Evolutionary conservation across 805 yeast genomes (phyloP).

Genomic region (Ogataea methylovora): DNA sequence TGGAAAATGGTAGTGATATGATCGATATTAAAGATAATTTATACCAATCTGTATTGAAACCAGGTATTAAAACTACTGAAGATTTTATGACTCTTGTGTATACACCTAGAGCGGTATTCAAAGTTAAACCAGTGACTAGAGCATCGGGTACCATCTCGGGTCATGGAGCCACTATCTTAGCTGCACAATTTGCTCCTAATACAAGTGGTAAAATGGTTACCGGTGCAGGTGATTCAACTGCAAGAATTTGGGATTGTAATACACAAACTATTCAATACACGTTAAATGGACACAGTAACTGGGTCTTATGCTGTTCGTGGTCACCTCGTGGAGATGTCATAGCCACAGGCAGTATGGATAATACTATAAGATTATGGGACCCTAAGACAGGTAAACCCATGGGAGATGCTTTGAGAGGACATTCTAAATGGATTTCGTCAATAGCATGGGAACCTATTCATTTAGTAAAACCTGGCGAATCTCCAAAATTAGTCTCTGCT

Average conservation of each 20-base stretch:
- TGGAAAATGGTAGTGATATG: slow-evolving; percentile 43
- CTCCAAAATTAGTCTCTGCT: slow-evolving; percentile 72
- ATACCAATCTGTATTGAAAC: slow-evolving; percentile 75
- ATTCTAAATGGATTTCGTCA: slow-evolving; percentile 82
- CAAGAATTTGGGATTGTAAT: slow-evolving; percentile 94
- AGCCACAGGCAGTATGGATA: slow-evolving; percentile 96
- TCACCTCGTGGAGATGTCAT: slow-evolving; percentile 86
- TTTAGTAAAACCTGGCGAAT: slow-evolving; percentile 54
- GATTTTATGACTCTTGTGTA: slow-evolving; percentile 85
- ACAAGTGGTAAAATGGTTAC: slow-evolving; percentile 81
- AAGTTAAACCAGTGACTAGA: slow-evolving; percentile 85
- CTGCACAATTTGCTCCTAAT: slow-evolving; percentile 90
- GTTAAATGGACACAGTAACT: slow-evolving; percentile 76
- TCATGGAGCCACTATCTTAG: slow-evolving; percentile 87
- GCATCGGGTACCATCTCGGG: slow-evolving; percentile 91
- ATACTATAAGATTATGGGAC: slow-evolving; percentile 84
- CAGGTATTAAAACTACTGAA: slow-evolving; percentile 84
- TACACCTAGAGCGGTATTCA: slow-evolving; percentile 93
- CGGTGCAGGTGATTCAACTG: slow-evolving; percentile 95
- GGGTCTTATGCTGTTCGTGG: slow-evolving; percentile 91
- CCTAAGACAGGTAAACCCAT: slow-evolving; percentile 61
- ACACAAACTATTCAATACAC: slow-evolving; percentile 87
- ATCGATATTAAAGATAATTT: slow-evolving; percentile 74
- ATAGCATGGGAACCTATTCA: slow-evolving; percentile 94
- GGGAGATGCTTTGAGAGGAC: slow-evolving; percentile 75